Evolutionary conservation across 2,329 filamentous ascomycete genomes (phyloP).

Genomic region (Samsoniella hepiali): DNA sequence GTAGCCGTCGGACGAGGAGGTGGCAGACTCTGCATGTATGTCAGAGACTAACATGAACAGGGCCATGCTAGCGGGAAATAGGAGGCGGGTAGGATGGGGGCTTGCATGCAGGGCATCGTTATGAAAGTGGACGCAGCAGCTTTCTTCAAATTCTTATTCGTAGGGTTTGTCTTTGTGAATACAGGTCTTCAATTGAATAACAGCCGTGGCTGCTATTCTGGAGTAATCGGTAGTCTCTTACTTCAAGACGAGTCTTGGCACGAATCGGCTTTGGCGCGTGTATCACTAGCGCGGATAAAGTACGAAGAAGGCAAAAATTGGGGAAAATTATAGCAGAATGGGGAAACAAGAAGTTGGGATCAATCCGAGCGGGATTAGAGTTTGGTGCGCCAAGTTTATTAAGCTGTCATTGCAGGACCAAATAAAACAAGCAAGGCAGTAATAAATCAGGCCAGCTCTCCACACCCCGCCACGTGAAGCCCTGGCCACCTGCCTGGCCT

Average conservation of each 20-base stretch:
- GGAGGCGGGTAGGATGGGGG: not conserved
- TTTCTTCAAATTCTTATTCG: not conserved
- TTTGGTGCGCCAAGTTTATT: not conserved
- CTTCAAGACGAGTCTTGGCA: not conserved
- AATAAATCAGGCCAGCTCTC: constrained; percentile 10
- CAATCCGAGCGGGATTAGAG: constrained; percentile 7
- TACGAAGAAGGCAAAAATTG: not conserved
- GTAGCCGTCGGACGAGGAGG: not conserved
- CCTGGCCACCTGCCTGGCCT: constrained; percentile 3
- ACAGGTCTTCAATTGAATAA: not conserved
- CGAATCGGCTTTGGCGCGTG: not conserved
- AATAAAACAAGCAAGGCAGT: not conserved
- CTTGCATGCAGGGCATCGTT: constrained; percentile 5
- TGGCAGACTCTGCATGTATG: not conserved
- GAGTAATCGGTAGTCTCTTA: not conserved
- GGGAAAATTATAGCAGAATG: not conserved
- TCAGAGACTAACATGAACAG: not conserved
- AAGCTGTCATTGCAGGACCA: not conserved
- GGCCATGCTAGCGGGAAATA: constrained; percentile 5
- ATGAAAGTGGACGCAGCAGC: not conserved
- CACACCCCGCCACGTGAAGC: constrained; percentile 17
- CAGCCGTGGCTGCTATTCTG: not conserved
- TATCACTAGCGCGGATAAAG: not conserved
- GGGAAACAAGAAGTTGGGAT: not conserved
- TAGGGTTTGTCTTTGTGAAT: too few species aligned